phyloP scores from a whole-genome alignment of 768 basidiomycete genomes.

The Neoboletus subvelutipes region DNA sequence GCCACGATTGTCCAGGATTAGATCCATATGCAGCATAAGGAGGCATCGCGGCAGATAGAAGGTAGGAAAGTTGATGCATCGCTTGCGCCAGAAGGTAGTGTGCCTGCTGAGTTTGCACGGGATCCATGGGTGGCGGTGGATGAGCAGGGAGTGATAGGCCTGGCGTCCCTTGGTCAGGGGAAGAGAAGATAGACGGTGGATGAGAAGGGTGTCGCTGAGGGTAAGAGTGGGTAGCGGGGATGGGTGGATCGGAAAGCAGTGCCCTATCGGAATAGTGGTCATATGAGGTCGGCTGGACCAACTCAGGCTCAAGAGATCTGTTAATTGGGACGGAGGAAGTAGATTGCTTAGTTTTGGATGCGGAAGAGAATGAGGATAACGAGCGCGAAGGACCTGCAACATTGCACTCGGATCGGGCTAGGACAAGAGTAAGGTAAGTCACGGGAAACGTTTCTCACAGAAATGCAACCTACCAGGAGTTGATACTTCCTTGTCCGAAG shows the following conservation, averaged over 20 bases:
- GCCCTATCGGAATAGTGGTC: not conserved
- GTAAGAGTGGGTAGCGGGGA: constrained; percentile 23
- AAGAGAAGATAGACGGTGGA: constrained; percentile 15
- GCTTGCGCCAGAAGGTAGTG: constrained; percentile 40
- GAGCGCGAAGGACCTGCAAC: constrained; percentile 12
- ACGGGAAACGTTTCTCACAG: not conserved
- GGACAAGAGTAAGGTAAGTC: constrained; percentile 5
- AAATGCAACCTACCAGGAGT: constrained; percentile 14
- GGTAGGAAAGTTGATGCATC: constrained; percentile 41
- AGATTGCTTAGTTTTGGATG: constrained; percentile 11
- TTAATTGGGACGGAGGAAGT: constrained; percentile 1
- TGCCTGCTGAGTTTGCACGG: constrained; percentile 35
- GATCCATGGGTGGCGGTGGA: constrained; percentile 28
- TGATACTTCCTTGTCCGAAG: constrained; percentile 1
- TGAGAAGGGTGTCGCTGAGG: constrained; percentile 20
- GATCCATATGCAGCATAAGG: constrained; percentile 20
- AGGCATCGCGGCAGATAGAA: constrained; percentile 34
- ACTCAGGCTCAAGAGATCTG: constrained; percentile 10
- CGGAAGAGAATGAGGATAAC: constrained; percentile 4
- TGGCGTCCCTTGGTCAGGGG: constrained; percentile 14
- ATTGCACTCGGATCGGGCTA: constrained; percentile 10
- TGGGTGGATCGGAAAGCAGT: constrained; percentile 14
- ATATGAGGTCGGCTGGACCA: not conserved
- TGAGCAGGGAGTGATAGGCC: constrained; percentile 29
- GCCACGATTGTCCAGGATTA: constrained; percentile 26